Conservation (phyloP, 352 stramenopile genomes). For the Phytophthora multivora region DNA sequence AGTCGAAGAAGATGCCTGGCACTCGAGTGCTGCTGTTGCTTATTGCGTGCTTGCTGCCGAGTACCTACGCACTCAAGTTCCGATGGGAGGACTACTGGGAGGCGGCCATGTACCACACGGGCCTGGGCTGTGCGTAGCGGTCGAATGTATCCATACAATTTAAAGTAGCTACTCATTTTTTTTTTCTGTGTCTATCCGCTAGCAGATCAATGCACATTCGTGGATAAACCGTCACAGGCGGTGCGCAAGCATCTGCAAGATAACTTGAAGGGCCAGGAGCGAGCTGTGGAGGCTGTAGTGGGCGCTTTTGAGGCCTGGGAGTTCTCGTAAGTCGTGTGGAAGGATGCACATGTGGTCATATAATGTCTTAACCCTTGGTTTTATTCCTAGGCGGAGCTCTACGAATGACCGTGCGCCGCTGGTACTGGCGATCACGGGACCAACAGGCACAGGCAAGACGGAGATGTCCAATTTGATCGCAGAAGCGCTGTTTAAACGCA, state of each 20-base stretch:
- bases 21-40: conserved; percentile 22
- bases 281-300: conserved; percentile 66
- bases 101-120: conserved; percentile 48
- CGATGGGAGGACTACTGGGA: conserved; percentile 50
- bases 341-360: neutral
- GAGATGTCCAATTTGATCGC: conserved; percentile 88
- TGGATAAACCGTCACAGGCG: conserved; percentile 65
- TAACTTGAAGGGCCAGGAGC: conserved; percentile 70
- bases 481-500: conserved; percentile 83
- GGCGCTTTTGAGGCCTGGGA: conserved; percentile 82
- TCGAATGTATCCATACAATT: conserved; percentile 12
- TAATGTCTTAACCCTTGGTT: conserved; percentile 5
- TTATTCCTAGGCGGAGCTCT: conserved; percentile 43
- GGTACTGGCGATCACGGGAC: conserved; percentile 88
- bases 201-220: conserved; percentile 73
- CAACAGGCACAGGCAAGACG: conserved; percentile 91
- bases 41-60: conserved; percentile 1
- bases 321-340: conserved; percentile 59
- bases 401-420: conserved; percentile 72
- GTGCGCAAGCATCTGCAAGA: conserved; percentile 57
- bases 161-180: conserved; percentile 6
- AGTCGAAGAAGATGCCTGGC: conserved; percentile 6
- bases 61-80: conserved; percentile 12
- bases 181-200: neutral
- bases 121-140: conserved; percentile 50